Evolutionary conservation across 495 filamentous ascomycete genomes (phyloP).

Genomic region (Podospora bellae-mahoneyi): DNA sequence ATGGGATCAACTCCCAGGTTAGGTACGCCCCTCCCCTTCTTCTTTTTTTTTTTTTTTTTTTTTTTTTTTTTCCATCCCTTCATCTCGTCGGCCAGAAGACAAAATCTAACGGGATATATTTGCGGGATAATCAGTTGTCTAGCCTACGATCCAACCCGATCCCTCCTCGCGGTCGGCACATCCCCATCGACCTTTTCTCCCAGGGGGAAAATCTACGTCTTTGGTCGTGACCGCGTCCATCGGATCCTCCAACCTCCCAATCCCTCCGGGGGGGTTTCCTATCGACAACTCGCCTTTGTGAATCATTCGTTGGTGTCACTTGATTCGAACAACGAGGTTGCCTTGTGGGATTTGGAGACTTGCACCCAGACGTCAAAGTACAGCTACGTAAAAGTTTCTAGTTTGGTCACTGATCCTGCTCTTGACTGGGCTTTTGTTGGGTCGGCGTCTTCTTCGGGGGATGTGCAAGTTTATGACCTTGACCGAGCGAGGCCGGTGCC

Average conservation of each 20-base stretch:
- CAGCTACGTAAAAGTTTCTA: slow-evolving; percentile 68
- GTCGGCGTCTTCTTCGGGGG: slow-evolving; percentile 58
- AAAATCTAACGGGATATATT: not conserved
- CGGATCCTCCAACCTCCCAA: slow-evolving; percentile 64
- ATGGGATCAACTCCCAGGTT: slow-evolving; percentile 84
- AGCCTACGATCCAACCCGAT: slow-evolving; percentile 90
- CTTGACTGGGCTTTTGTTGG: slow-evolving; percentile 89
- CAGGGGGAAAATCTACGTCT: slow-evolving; percentile 78
- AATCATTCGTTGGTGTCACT: slow-evolving; percentile 77
- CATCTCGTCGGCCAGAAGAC: no score
- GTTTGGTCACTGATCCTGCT: slow-evolving; percentile 75
- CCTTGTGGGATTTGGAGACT: slow-evolving; percentile 67
- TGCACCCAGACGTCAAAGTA: slow-evolving; percentile 58
- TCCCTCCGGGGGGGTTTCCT: slow-evolving; percentile 1
- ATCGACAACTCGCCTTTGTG: slow-evolving; percentile 43
- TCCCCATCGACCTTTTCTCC: slow-evolving; percentile 72
- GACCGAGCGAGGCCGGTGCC: slow-evolving; percentile 72
- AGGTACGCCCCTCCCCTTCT: slow-evolving; percentile 39
- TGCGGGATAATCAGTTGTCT: slow-evolving; percentile 52
- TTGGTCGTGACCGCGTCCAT: slow-evolving; percentile 76
- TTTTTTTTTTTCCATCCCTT: not conserved
- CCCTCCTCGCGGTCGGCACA: slow-evolving; percentile 89
- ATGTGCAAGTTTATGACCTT: slow-evolving; percentile 85
- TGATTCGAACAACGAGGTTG: slow-evolving; percentile 79
- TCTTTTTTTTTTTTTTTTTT: not conserved